These are phyloP conservation scores for Alternaria panax DNA, from an alignment of 2,329 filamentous ascomycete species.

Conservation along the genomic window DNA sequence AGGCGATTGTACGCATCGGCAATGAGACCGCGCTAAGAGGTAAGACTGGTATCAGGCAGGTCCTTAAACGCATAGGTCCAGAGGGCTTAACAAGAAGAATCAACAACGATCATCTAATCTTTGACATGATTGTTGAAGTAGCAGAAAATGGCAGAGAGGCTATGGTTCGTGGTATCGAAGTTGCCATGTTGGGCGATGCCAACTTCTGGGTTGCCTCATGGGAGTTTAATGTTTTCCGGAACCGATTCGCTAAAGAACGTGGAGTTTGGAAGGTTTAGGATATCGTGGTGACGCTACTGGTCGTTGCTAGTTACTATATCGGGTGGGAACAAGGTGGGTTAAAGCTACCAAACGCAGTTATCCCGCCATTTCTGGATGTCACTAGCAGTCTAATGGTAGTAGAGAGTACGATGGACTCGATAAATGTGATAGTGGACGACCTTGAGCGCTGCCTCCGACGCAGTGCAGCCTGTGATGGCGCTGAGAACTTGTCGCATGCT, in stretches of 20 bases:
- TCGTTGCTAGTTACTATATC: conserved; percentile 34
- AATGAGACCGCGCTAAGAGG: conserved; percentile 19
- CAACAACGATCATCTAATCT: conserved; percentile 36
- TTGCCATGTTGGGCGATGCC: conserved; percentile 33
- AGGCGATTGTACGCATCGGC: conserved; percentile 17
- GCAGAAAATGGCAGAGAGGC: conserved; percentile 22
- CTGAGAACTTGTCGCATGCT: conserved; percentile 32
- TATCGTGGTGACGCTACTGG: conserved; percentile 27
- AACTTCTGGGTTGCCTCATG: conserved; percentile 27
- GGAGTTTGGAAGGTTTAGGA: conserved; percentile 27
- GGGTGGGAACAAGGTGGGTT: conserved; percentile 31
- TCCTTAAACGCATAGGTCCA: conserved; percentile 31
- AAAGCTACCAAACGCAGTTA: conserved; percentile 11
- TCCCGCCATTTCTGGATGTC: conserved; percentile 25
- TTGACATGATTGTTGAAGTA: conserved; percentile 34
- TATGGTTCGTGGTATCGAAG: conserved; percentile 30
- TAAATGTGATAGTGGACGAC: conserved; percentile 15
- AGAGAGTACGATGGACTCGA: background rate
- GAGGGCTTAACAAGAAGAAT: conserved; percentile 30
- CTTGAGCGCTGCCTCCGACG: conserved; percentile 28
- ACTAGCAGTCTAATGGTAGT: background rate
- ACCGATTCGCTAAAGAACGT: conserved; percentile 29
- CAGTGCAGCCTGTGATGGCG: conserved; percentile 31
- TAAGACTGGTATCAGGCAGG: conserved; percentile 20
- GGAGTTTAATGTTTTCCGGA: conserved; percentile 38